A percentile compares a stretch with the other conserved stretches of the same genome.
Conservation (phyloP, 345 rosid species). For the Firmiana major region DNA sequence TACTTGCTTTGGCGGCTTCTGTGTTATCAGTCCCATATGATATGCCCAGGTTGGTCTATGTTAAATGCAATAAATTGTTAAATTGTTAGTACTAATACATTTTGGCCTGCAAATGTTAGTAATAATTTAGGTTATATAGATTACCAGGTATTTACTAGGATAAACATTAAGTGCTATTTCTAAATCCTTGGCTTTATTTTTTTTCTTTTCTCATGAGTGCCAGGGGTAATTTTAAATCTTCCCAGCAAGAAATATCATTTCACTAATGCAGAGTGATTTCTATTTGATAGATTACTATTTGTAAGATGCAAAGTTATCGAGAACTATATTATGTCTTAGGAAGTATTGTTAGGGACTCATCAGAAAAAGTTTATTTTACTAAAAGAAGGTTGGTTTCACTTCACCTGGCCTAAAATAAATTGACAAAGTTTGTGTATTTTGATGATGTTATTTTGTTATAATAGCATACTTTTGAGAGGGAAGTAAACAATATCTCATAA, state of each 20-base stretch:
- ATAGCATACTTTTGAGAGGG: neutral
- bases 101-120: neutral
- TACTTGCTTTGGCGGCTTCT: conserved; percentile 94
- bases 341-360: neutral
- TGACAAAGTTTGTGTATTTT: neutral
- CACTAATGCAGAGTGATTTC: neutral
- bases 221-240: neutral
- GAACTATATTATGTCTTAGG: neutral
- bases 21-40: conserved; percentile 96
- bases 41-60: conserved; percentile 81
- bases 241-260: neutral
- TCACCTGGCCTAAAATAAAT: neutral
- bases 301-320: neutral
- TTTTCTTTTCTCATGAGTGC: neutral
- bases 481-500: neutral
- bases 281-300: neutral
- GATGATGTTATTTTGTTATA: neutral
- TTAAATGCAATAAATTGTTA: neutral
- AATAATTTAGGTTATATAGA: neutral
- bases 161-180: neutral
- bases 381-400: neutral
- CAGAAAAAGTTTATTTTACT: neutral
- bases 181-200: neutral
- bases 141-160: neutral
- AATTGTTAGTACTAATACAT: neutral